These are phyloP conservation scores for Cucumis variabilis DNA, from an alignment of 331 rosid genomes.

Conservation along the genomic window DNA sequence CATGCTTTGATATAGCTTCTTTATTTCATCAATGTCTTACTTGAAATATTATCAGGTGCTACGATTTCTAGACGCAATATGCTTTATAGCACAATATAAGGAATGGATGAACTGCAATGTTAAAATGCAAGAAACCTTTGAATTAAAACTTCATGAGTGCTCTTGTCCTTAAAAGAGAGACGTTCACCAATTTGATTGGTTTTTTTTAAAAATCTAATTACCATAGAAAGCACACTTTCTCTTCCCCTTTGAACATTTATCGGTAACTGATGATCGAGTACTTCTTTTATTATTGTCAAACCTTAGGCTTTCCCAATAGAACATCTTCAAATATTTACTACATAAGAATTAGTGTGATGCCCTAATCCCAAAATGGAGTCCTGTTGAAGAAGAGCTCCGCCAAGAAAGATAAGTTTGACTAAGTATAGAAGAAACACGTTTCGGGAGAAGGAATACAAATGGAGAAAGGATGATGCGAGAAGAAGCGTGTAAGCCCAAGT, in stretches of 20 bases:
- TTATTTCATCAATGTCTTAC: background rate
- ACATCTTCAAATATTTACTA: conserved; percentile 74
- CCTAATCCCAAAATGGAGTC: no score
- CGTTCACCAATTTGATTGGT: background rate
- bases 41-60: background rate
- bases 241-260: background rate
- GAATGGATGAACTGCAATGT: no score
- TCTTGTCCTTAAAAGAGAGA: conserved; percentile 15
- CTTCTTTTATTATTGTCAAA: conserved; percentile 6
- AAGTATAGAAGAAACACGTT: no score
- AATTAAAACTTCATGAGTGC: background rate
- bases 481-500: no score
- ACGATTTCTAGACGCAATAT: no score
- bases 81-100: no score
- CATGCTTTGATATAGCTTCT: background rate
- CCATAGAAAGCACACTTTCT: background rate
- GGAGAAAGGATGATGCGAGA: no score
- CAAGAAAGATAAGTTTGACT: no score
- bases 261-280: background rate
- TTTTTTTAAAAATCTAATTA: no score
- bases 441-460: no score
- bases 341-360: conserved; percentile 64
- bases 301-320: conserved; percentile 82
- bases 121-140: no score
- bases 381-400: no score